phyloP scores from a whole-genome alignment of 768 basidiomycete genomes.

The Leucocoprinus leucothites region DNA sequence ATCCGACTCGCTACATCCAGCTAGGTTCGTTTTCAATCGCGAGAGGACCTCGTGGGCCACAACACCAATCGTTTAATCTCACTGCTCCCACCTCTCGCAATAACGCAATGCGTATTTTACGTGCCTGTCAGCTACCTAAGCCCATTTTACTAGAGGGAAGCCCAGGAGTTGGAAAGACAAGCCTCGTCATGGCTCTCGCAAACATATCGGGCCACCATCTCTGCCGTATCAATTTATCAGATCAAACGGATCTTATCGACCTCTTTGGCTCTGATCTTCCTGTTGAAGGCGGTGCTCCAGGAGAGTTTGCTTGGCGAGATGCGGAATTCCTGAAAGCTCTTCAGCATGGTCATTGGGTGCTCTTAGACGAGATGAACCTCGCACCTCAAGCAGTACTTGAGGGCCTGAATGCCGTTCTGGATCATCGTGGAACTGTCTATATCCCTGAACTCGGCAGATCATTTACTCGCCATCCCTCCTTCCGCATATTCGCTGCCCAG shows the following conservation, averaged over 20 bases:
- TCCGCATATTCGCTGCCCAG: slow-evolving; percentile 96
- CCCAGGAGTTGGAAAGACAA: slow-evolving; percentile 98
- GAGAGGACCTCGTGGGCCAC: slow-evolving; percentile 44
- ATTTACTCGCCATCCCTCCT: slow-evolving; percentile 86
- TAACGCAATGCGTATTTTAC: slow-evolving; percentile 84
- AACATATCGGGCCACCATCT: slow-evolving; percentile 73
- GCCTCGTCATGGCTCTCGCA: slow-evolving; percentile 84
- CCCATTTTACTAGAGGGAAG: slow-evolving; percentile 96
- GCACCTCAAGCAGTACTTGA: slow-evolving; percentile 96
- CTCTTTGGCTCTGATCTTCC: slow-evolving; percentile 96
- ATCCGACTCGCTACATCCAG: slow-evolving; percentile 38
- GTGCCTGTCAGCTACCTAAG: slow-evolving; percentile 87
- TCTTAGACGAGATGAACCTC: slow-evolving; percentile 98
- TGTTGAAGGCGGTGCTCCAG: slow-evolving; percentile 84
- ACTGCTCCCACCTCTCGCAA: slow-evolving; percentile 84
- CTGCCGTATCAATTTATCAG: slow-evolving; percentile 94
- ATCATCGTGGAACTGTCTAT: slow-evolving; percentile 93
- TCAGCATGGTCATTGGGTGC: slow-evolving; percentile 96
- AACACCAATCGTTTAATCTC: slow-evolving; percentile 63
- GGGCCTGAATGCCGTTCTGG: slow-evolving; percentile 92
- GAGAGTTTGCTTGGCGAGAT: slow-evolving; percentile 96
- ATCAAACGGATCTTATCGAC: slow-evolving; percentile 96
- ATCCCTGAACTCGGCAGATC: slow-evolving; percentile 92
- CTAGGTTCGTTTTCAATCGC: slow-evolving; percentile 75
- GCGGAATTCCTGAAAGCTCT: slow-evolving; percentile 93